These are phyloP conservation scores for Solanum lycopersicoides DNA, from an alignment of 257 asterid genomes.

Conservation along the genomic window DNA sequence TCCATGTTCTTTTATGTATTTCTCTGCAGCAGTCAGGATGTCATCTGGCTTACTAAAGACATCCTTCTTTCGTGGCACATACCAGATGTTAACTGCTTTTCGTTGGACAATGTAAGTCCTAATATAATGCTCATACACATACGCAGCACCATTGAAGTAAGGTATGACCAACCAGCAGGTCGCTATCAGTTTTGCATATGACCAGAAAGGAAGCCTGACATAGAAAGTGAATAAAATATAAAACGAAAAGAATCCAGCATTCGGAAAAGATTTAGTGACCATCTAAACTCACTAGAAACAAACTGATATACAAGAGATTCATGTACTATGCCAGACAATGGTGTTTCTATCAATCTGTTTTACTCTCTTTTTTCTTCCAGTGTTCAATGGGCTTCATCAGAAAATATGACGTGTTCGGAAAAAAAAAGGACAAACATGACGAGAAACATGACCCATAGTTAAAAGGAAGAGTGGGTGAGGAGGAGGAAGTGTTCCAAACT, in stretches of 20 bases:
- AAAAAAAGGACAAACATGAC: not conserved
- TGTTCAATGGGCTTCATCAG: not conserved
- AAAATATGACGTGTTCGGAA: not conserved
- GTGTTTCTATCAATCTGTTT: not conserved
- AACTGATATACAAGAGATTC: not conserved
- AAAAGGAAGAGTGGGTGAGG: not conserved
- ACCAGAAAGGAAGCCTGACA: conserved; percentile 95
- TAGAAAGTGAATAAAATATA: not conserved
- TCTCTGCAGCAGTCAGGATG: conserved; percentile 73
- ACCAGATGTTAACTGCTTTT: conserved; percentile 60
- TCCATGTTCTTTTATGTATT: conserved; percentile 61
- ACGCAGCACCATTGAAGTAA: conserved; percentile 92
- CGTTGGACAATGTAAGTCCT: conserved; percentile 76
- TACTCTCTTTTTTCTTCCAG: not conserved
- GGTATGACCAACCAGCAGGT: conserved; percentile 98
- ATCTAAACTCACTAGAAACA: not conserved
- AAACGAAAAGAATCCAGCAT: not conserved
- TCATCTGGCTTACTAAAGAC: conserved; percentile 58
- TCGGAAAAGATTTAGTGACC: not conserved
- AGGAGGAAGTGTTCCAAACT: not conserved
- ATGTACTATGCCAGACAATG: too few species aligned
- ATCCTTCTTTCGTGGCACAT: conserved; percentile 62
- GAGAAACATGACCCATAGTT: not conserved
- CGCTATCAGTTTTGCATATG: conserved; percentile 67
- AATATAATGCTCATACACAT: conserved; percentile 70